Conservation (phyloP, 495 filamentous ascomycete genomes). For the Trichoderma orchidacearum region DNA sequence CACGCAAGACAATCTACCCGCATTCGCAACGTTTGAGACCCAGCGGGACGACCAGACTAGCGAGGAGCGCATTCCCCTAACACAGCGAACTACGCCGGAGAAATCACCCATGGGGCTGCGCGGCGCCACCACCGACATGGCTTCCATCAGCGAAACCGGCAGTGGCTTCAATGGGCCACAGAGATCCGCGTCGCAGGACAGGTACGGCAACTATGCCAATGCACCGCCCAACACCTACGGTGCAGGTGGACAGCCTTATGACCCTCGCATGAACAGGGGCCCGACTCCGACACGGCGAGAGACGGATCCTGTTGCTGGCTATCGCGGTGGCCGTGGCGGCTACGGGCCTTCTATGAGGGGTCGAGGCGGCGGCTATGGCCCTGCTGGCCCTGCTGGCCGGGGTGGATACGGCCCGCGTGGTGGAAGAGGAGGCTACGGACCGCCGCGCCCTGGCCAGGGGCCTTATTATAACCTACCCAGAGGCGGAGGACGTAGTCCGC, state of each 20-base stretch:
- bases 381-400: constrained; percentile 10
- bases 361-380: constrained; percentile 9
- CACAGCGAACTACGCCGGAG: constrained; percentile 44
- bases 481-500: constrained; percentile 17
- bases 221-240: constrained; percentile 33
- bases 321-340: constrained; percentile 37
- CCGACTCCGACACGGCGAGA: constrained; percentile 17
- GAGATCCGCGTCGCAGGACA: constrained; percentile 35
- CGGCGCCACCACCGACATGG: constrained; percentile 13
- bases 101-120: constrained; percentile 19
- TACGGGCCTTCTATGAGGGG: constrained; percentile 20
- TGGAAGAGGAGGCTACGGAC: constrained; percentile 31
- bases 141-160: constrained; percentile 12
- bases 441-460: constrained; percentile 27
- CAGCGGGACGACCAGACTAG: constrained; percentile 44
- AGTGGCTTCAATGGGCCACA: constrained; percentile 13
- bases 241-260: constrained; percentile 46
- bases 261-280: constrained; percentile 43
- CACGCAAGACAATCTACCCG: constrained; percentile 45
- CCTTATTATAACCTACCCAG: constrained; percentile 6
- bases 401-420: constrained; percentile 25
- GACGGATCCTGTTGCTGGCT: constrained; percentile 37
- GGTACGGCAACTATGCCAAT: constrained; percentile 50
- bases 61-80: constrained; percentile 79
- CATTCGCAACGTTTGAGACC: constrained; percentile 67